phyloP scores from a whole-genome alignment of 768 basidiomycete species.

The Megacollybia marginata region DNA sequence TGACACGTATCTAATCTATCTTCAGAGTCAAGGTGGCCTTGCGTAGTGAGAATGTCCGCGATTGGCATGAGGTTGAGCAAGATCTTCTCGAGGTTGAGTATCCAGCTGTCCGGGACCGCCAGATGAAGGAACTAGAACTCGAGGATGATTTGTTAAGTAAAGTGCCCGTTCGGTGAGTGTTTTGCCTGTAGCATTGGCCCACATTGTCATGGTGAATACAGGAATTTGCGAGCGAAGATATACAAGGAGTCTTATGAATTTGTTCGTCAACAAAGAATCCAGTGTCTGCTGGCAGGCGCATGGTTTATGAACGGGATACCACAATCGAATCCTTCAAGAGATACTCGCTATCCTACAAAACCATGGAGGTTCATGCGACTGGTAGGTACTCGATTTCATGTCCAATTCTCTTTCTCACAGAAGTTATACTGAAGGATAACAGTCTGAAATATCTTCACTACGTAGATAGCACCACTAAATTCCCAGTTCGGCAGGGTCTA shows the following conservation, averaged over 20 bases:
- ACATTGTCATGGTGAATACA: constrained; percentile 18
- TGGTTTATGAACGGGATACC: constrained; percentile 87
- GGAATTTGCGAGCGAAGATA: constrained; percentile 77
- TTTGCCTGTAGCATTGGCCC: constrained; percentile 1
- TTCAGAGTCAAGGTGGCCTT: constrained; percentile 71
- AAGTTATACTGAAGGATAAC: constrained; percentile 49
- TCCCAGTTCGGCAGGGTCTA: constrained; percentile 69
- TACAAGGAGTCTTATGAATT: constrained; percentile 90
- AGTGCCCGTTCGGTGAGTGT: constrained; percentile 70
- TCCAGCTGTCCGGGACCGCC: constrained; percentile 76
- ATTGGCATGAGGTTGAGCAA: constrained; percentile 79
- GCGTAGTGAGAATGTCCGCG: constrained; percentile 61
- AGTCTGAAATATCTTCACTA: constrained; percentile 78
- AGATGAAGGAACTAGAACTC: constrained; percentile 84
- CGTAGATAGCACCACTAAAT: constrained; percentile 74
- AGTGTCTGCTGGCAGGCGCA: constrained; percentile 81
- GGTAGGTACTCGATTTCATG: constrained; percentile 31
- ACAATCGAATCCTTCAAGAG: constrained; percentile 37
- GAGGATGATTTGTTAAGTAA: constrained; percentile 86
- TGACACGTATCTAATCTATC: constrained; percentile 4
- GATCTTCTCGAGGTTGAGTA: constrained; percentile 81
- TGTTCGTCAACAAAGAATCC: constrained; percentile 81
- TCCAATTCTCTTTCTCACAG: neutral
- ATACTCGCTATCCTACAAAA: constrained; percentile 49
- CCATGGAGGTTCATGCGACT: constrained; percentile 87